Base-by-base conservation (phyloP, 2,329 filamentous ascomycete species). In the Colletotrichum phormii region DNA sequence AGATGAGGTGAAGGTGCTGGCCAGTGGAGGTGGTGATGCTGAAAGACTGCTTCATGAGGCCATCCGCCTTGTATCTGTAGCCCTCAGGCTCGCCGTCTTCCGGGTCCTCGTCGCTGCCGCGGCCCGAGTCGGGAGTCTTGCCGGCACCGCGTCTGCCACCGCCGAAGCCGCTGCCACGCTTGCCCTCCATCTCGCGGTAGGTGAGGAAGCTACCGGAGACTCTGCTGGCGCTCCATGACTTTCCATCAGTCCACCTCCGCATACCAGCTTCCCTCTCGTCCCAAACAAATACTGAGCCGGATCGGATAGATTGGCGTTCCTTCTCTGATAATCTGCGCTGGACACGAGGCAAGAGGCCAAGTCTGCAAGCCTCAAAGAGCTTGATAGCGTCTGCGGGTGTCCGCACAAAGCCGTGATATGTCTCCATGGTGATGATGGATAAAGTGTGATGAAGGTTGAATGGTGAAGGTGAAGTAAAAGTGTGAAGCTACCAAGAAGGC, bases 211-310 rank as follows among this genome's bases (percentile, higher is more conserved):
- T 98, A 64, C 97, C 97, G 0, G 96, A 98, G 0, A 99, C 97
- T 75, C 97, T 91, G 84, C 96, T 98, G 42, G 97, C 97, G 80
- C 96, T 98, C 97, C 97, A 99, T 46, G 96, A 98, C 83, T 99
- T 99, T 69, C 97, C 97, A 78, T 99, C 97, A 0, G 97, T 99
- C 97, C 97, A 99, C 82, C 97, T 89, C 79, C 97, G 90, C 97
- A 99, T 99, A 76, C 97, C 97, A 12, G 97, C 97, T 86, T 99
- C 97, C 77, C 96, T 89, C 86, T 99, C 97, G 82, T 99, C 97
- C 97, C 97, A 99, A n/a, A 99, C 97, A 79, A 98, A 99, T 4
- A 99, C 96, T 0, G 97, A 99, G 55, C 97, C 97, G 0, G 96
- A 98, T 79, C 95, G 93, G 82, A 99, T 99, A 4, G 95, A 95